phyloP scores from a whole-genome alignment of 1,284 basidiomycete species.

The Malassezia caprae region DNA sequence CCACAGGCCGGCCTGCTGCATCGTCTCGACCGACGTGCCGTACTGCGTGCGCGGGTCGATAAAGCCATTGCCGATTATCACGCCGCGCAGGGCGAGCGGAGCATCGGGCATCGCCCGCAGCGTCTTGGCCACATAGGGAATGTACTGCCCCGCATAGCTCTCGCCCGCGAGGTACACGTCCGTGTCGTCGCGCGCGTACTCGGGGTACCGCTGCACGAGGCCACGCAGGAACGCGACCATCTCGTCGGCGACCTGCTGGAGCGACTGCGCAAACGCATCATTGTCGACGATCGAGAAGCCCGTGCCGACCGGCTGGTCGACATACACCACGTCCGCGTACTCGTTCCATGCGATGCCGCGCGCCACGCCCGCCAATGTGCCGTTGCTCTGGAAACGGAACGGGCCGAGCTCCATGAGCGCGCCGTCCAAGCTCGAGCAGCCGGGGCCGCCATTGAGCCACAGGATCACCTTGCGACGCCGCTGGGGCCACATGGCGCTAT shows the following conservation, averaged over 20 bases:
- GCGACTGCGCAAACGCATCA: slow-evolving; percentile 64
- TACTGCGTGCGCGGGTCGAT: slow-evolving; percentile 83
- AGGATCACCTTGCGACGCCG: slow-evolving; percentile 71
- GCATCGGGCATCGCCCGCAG: slow-evolving; percentile 61
- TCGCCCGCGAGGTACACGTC: slow-evolving; percentile 47
- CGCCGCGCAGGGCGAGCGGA: slow-evolving; percentile 59
- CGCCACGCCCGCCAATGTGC: slow-evolving; percentile 58
- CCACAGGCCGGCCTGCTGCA: slow-evolving; percentile 67
- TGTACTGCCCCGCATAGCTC: slow-evolving; percentile 30
- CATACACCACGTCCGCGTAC: slow-evolving; percentile 90
- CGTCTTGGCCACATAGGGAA: slow-evolving; percentile 59
- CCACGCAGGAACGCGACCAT: slow-evolving; percentile 73
- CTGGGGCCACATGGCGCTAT: slow-evolving; percentile 74
- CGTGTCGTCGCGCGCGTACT: slow-evolving; percentile 54
- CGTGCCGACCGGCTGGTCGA: slow-evolving; percentile 93
- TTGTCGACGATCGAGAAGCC: slow-evolving; percentile 83
- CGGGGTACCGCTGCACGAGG: slow-evolving; percentile 84
- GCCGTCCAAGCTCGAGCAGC: slow-evolving; percentile 93
- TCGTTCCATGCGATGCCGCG: slow-evolving; percentile 94
- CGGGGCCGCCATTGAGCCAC: slow-evolving; percentile 95
- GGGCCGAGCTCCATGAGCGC: slow-evolving; percentile 96
- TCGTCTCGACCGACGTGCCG: slow-evolving; percentile 78
- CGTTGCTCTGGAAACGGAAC: slow-evolving; percentile 64
- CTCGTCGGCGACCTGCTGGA: slow-evolving; percentile 63
- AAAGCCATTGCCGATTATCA: slow-evolving; percentile 95